Base-by-base conservation (phyloP, 1,284 basidiomycete species). In the Anthracocystis panici-leucophaei region DNA sequence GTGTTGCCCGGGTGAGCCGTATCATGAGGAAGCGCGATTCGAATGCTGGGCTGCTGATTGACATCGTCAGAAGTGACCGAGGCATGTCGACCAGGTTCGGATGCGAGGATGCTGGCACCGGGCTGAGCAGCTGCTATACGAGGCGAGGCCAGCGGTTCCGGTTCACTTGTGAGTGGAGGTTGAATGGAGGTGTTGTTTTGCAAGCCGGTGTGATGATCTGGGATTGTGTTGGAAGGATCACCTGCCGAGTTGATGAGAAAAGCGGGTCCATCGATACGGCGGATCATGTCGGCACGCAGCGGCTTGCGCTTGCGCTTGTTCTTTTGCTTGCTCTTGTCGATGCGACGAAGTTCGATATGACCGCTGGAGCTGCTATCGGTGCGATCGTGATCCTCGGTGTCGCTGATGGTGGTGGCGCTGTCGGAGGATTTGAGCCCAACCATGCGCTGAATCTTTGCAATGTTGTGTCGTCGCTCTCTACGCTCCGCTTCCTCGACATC, bases 401-500 rank as follows among this genome's bases (percentile, higher is more conserved):
- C 66, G 56, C 60, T 74, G 48, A 65, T 55, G 23, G 66, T 70
- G 27, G 71, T 72, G 23, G 65, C 62, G 45, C 68, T 77, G 53
- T 69, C 58, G 53, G 65, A 57, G 11, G 65, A 61, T 44, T 76
- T 73, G 62, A 78, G 60, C 35, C 80, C 78, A 27, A 83, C 59
- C 55, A 79, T 76, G 29, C 78, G 69, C 44, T 77, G 78, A 12
- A 82, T 50, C 27, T 75, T 64, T n/a, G 75, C 67, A 53, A 79
- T 57, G 44, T 82, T 59, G 60, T 70, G 62, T 23, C 70, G 48
- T 27, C 70, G 56, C 14, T 77, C 75, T 35, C 65, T 67, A 9
- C 69, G 57, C 31, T 84, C 81, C n/a, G 80, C 74, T 12, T 72
- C 78, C 38, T 86, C 85, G 41, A 86, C 72, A 23, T 85, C 82